A percentile compares a stretch with the other conserved stretches of the same genome.
phyloP scores from a whole-genome alignment of 352 stramenopile genomes.

The Phytopythium cucurbitacearum region DNA sequence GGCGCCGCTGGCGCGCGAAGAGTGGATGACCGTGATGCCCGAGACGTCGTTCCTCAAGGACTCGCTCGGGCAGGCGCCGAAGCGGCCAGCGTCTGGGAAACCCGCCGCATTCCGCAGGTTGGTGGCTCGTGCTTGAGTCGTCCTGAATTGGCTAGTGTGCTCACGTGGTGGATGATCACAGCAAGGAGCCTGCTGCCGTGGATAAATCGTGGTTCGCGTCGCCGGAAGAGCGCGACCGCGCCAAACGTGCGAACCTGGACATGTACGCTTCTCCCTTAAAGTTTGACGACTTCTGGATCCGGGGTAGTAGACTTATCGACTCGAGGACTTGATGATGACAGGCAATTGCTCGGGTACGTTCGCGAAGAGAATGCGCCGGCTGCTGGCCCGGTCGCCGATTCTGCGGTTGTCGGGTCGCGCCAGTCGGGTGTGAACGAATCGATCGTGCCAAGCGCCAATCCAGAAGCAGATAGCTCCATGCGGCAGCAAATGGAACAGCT shows the following conservation, averaged over 20 bases:
- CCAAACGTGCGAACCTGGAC: constrained; percentile 75
- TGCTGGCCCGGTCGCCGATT: constrained; percentile 10
- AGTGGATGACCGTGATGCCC: constrained; percentile 87
- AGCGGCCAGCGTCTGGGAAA: constrained; percentile 42
- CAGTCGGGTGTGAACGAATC: constrained; percentile 48
- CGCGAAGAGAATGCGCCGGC: constrained; percentile 61
- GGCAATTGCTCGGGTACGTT: constrained; percentile 79
- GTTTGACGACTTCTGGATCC: neutral
- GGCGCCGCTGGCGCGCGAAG: constrained; percentile 36
- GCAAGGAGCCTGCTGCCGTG: constrained; percentile 66
- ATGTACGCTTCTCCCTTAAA: constrained; percentile 33
- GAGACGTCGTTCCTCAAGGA: constrained; percentile 71
- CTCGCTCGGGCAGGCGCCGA: constrained; percentile 48
- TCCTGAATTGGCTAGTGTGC: neutral
- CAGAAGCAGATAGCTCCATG: constrained; percentile 63
- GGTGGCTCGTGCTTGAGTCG: neutral
- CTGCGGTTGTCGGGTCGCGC: constrained; percentile 4
- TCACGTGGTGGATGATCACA: constrained; percentile 10
- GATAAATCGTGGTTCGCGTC: constrained; percentile 82
- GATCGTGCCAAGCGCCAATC: constrained; percentile 61
- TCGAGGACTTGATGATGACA: constrained; percentile 9
- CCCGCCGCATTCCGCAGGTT: constrained; percentile 56
- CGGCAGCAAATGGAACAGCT: constrained; percentile 64
- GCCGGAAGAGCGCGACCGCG: constrained; percentile 76
- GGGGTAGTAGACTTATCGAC: neutral